Evolutionary conservation across 2,329 filamentous ascomycete genomes (phyloP), one percentile per base, ranked within the genome.

Genomic region (Pyrenophora tritici-repentis): DNA sequence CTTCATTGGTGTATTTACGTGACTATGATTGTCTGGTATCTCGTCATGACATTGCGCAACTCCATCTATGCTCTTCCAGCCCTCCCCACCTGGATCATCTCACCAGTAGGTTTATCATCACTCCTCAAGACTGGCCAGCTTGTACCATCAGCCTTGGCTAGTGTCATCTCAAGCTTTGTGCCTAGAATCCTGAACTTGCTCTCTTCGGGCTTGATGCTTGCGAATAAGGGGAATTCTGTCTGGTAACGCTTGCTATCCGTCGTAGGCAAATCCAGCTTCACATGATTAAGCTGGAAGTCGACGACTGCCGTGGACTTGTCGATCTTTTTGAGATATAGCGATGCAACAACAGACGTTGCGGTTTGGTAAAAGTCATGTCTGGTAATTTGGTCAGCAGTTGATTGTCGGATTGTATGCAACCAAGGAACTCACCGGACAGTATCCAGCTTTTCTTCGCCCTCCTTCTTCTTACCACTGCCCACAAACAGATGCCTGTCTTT

Each of bases 291-390:
- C 2, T 82, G 67, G 71, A 97, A 93, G 18, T 82, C 79, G 38
- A 97, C 82, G 59, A 83, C 87, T 43, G 91, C 89, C 20, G 78
- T 83, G 18, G 87, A 83, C 76, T 93, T 95, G 76, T 92, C 86
- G 66, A 99, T 96, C 79, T 97, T 97, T 81, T 97, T 99, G 47
- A 97, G 82, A 77, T 96, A 99, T 62, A 97, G 88, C 7, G 90
- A 94, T 2, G 89, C 92, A 61, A 95, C 96, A 50, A 97, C 90
- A 12, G 85, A 86, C 10, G 84, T 83, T 2, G 88, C 80, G 1
- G 94, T 97, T 75, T 99, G 94, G 77, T 99, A 99, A 76, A 93
- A 99, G 75, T 99, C 94, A 70, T 89, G 86, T 54, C 88, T 89
- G 66, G 39, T 24, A 18, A 8, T 14, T 17, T 17, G 14, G 36